These are phyloP conservation scores for Pulveroboletus sp. DNA, from an alignment of 1,284 basidiomycete species.

Conservation along the genomic window DNA sequence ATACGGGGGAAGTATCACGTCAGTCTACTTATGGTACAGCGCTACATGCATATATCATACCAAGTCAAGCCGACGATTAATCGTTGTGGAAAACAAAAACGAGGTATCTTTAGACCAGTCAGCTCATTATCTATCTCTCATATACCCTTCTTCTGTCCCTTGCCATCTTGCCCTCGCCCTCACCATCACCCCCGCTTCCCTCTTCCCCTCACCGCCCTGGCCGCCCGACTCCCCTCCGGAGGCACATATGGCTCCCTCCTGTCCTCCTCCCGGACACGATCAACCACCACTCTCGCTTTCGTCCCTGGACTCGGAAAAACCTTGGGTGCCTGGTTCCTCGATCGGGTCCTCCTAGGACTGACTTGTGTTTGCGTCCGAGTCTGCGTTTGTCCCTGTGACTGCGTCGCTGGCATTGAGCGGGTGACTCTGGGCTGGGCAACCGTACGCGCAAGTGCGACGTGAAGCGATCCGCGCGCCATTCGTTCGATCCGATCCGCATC, in stretches of 20 bases:
- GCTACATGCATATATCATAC: no score
- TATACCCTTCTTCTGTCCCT: no score
- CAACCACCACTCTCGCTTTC: conserved; percentile 19
- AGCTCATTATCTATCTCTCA: no score
- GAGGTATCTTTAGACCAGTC: no score
- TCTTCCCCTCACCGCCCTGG: background rate
- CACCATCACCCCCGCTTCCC: background rate
- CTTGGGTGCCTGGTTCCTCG: background rate
- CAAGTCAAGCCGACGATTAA: no score
- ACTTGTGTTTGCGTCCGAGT: background rate
- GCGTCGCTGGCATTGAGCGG: conserved; percentile 7
- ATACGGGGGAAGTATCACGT: no score
- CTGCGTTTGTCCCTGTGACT: background rate
- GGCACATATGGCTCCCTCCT: conserved; percentile 7
- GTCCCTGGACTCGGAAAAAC: conserved; percentile 22
- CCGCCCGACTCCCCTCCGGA: conserved; percentile 14
- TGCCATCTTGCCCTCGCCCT: no score
- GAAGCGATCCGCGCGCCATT: conserved; percentile 20
- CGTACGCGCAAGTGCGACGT: background rate
- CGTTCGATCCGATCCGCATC: conserved; percentile 19
- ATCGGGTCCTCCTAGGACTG: conserved; percentile 15
- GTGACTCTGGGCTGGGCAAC: conserved; percentile 2
- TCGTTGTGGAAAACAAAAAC: no score
- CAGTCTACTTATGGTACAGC: no score
- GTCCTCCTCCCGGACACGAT: conserved; percentile 11